Percentiles rank a stretch among this genome's conserved stretches.
phyloP scores from a whole-genome alignment of 108 stramenopile genomes.

The Pelagomonas calceolata region DNA sequence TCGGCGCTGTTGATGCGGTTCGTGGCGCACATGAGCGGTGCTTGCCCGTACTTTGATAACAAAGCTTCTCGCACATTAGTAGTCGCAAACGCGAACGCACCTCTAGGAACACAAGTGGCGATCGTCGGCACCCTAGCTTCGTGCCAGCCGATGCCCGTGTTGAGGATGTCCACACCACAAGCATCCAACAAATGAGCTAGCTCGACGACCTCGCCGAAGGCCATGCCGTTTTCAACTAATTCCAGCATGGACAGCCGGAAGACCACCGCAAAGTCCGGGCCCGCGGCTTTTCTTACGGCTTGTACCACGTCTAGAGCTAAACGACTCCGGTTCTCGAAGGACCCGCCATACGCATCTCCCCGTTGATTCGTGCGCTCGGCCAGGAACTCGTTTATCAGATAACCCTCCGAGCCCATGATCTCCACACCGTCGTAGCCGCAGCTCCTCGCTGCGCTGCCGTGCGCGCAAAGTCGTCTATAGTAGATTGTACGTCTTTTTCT shows the following conservation, averaged over 20 bases:
- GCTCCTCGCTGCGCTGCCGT: conserved; percentile 65
- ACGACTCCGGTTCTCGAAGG: conserved; percentile 75
- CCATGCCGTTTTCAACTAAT: conserved; percentile 77
- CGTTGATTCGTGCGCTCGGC: conserved; percentile 70
- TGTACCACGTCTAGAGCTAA: conserved; percentile 78
- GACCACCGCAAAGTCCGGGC: conserved; percentile 84
- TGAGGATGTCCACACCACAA: conserved; percentile 87
- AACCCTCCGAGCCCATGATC: conserved; percentile 95
- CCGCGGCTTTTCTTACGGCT: conserved; percentile 63
- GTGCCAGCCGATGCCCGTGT: conserved; percentile 99
- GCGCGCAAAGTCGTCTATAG: conserved; percentile 75
- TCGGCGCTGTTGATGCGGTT: conserved; percentile 92
- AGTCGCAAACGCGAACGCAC: conserved; percentile 82
- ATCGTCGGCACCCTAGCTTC: conserved; percentile 96
- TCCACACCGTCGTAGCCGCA: conserved; percentile 98
- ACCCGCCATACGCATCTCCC: conserved; percentile 82
- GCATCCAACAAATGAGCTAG: conserved; percentile 69
- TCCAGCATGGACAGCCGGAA: conserved; percentile 91
- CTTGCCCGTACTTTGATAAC: conserved; percentile 21
- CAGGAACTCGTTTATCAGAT: conserved; percentile 91
- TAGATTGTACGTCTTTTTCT: conserved; percentile 51
- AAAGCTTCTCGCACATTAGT: conserved; percentile 56
- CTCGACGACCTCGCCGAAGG: conserved; percentile 78
- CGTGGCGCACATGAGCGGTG: conserved; percentile 84
- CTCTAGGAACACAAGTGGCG: conserved; percentile 88